phyloP scores from a whole-genome alignment of 805 yeast genomes.

The Barnettozyma pratensis region DNA sequence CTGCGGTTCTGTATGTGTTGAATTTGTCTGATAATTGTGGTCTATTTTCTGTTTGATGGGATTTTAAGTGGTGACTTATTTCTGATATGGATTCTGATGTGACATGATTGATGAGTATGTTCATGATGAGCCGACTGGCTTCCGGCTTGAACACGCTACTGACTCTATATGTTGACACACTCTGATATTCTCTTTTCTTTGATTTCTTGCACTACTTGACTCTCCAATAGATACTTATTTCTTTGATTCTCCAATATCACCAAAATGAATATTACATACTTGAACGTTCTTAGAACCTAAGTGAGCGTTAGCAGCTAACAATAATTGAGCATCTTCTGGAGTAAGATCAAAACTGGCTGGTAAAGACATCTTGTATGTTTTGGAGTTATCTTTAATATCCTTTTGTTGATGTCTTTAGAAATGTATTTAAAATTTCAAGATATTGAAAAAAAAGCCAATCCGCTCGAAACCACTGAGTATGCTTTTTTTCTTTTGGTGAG shows the following conservation, averaged over 20 bases:
- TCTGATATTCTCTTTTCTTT: background rate
- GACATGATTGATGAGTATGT: too few species aligned
- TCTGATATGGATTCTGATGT: too few species aligned
- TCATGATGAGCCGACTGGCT: too few species aligned
- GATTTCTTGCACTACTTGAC: background rate
- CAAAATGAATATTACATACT: constrained; percentile 51
- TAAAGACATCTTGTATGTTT: constrained; percentile 54
- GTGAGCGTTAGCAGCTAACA: constrained; percentile 99
- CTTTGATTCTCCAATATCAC: background rate
- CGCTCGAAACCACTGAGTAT: background rate
- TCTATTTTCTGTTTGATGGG: too few species aligned
- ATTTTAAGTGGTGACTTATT: too few species aligned
- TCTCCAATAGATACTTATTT: too few species aligned
- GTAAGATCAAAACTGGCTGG: constrained; percentile 90
- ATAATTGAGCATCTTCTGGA: constrained; percentile 97
- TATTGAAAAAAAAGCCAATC: constrained; percentile 7
- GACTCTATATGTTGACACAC: too few species aligned
- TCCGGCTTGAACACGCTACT: too few species aligned
- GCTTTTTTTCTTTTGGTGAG: background rate
- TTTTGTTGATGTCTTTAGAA: constrained; percentile 6
- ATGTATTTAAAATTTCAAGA: constrained; percentile 5
- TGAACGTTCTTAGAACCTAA: constrained; percentile 99
- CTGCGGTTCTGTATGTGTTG: too few species aligned
- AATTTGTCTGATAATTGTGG: too few species aligned
- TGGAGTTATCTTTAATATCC: constrained; percentile 10